Evolutionary conservation across 768 basidiomycete genomes (phyloP), one percentile per base, ranked within the genome.

Genomic region (Trametes sanguinea): DNA sequence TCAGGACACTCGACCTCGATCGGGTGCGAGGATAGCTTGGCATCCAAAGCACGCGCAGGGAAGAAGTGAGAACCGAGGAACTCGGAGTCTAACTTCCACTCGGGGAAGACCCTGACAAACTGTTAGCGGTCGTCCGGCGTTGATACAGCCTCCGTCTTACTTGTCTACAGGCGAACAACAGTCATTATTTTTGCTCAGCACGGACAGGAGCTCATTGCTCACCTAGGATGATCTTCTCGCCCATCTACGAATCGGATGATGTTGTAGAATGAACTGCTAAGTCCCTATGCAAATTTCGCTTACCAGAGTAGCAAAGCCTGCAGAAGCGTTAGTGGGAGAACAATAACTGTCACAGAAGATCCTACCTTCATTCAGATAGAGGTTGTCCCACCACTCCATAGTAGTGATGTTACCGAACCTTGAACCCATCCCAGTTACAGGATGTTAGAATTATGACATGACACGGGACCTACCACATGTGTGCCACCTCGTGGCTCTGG

Each of bases 361-460:
- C 75, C 37, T 54, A 85, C 86, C 88, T 83, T 92, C 90, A 65
- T 91, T 92, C 61, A 92, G 75, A 73, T 91, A 91, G 45, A 94
- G 81, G 72, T 91, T 88, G 65, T 91, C 86, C 91, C 92, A 94
- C 92, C 92, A 94, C 68, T 85, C 85, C 94, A 96, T 95, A 0
- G 94, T 97, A 6, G 92, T 89, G 69, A 97, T 90, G 72, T 97
- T 89, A 37, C 94, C 95, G 67, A 95, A 96, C 92, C 92, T 80
- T 9, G 5, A 22, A 14, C 6, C 35, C 32, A 6, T 29, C 3
- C 17, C 29, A 6, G 29, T 30, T 45, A 35, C n/a, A 27, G 11
- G 10, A 29, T 17, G 27, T 3, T 27, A 16, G 37, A 22, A 22
- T 22, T 22, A 22, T 22, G 22, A 22, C 22, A 22, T 22, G 22